Evolutionary conservation across 495 filamentous ascomycete genomes (phyloP).

Genomic region (Trichoderma gamsii): DNA sequence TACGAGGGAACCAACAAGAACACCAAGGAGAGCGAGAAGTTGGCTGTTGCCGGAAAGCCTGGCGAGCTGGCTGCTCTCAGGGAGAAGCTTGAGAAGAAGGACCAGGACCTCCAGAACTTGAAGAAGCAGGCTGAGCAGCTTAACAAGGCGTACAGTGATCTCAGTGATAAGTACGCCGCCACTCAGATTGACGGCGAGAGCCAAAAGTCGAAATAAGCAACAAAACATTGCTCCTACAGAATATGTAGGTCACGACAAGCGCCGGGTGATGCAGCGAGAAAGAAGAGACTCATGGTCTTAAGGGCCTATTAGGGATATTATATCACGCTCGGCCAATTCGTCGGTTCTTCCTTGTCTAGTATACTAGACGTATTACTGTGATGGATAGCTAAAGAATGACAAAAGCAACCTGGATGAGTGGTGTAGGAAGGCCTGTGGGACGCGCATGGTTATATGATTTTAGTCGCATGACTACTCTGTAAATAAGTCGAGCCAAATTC

Average conservation of each 20-base stretch:
- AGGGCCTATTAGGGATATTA: neutral
- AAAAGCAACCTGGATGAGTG: neutral
- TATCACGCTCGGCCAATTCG: neutral
- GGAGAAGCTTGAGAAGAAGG: slow-evolving; percentile 64
- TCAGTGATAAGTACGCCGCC: slow-evolving; percentile 70
- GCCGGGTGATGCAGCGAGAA: neutral
- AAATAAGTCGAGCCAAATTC: neutral
- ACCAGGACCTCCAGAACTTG: slow-evolving; percentile 69
- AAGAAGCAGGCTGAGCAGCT: slow-evolving; percentile 81
- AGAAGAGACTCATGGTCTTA: neutral
- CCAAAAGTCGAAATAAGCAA: slow-evolving; percentile 49
- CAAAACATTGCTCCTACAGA: neutral
- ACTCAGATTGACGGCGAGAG: slow-evolving; percentile 45
- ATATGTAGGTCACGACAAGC: neutral
- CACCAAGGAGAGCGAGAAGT: slow-evolving; percentile 67
- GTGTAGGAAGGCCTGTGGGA: neutral
- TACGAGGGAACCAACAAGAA: slow-evolving; percentile 71
- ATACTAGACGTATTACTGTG: neutral
- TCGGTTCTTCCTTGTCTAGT: neutral
- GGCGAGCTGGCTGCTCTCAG: slow-evolving; percentile 53
- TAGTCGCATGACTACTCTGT: slow-evolving; percentile 1
- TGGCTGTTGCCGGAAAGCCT: slow-evolving; percentile 65
- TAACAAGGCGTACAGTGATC: slow-evolving; percentile 69
- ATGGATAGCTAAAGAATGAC: neutral
- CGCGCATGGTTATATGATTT: neutral